phyloP scores from a whole-genome alignment of 768 basidiomycete species.

The Brasilioporus rufonigricans region DNA sequence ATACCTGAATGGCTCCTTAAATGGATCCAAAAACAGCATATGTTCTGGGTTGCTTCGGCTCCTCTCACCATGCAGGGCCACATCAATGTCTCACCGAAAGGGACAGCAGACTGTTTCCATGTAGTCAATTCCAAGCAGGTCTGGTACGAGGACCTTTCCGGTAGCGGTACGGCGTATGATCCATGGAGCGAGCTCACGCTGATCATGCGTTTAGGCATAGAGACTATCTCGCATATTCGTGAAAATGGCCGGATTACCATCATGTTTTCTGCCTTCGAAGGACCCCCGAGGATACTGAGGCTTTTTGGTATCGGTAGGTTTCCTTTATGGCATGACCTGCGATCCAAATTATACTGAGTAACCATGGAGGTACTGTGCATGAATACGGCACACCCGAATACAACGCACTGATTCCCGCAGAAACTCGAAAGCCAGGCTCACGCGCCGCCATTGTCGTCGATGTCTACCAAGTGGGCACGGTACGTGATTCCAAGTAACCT shows the following conservation, averaged over 20 bases:
- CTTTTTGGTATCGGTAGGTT: constrained; percentile 53
- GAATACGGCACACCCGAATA: constrained; percentile 66
- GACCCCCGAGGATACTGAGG: constrained; percentile 54
- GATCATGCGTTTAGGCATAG: constrained; percentile 38
- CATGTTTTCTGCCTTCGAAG: constrained; percentile 59
- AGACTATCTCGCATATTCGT: constrained; percentile 59
- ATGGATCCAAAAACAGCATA: constrained; percentile 62
- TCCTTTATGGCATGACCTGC: neutral
- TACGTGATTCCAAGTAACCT: constrained; percentile 23
- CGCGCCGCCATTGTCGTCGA: constrained; percentile 59
- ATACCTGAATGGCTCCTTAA: constrained; percentile 53
- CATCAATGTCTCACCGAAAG: constrained; percentile 69
- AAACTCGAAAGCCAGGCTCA: constrained; percentile 52
- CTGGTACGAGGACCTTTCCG: constrained; percentile 73
- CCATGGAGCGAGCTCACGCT: neutral
- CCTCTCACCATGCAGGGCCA: constrained; percentile 57
- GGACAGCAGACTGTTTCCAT: constrained; percentile 60
- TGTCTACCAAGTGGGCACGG: constrained; percentile 52
- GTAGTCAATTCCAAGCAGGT: constrained; percentile 50
- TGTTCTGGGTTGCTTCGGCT: constrained; percentile 72
- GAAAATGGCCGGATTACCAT: constrained; percentile 64
- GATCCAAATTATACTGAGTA: neutral
- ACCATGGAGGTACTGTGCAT: constrained; percentile 47
- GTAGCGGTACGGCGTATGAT: constrained; percentile 49
- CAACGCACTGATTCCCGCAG: constrained; percentile 45